Base-by-base conservation (phyloP, 83 land plant genomes). In the Picea abies region DNA sequence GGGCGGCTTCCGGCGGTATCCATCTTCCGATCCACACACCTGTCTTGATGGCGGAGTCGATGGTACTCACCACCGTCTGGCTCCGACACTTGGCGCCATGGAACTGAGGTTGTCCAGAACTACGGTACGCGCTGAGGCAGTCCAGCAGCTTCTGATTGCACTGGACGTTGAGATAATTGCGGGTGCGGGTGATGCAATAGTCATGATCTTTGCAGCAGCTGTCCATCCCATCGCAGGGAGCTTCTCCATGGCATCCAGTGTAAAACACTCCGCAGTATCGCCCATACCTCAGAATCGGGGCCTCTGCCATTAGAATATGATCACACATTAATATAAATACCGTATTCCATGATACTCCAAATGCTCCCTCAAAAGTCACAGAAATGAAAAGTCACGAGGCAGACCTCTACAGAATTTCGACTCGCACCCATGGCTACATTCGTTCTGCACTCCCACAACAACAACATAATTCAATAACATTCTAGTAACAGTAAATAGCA, bases 121-220 rank as follows among this genome's bases (percentile, higher is more conserved):
- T 2, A 2, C 37, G 52, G 52, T 72, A 72, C 2, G 23, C 76
- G 3, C 3, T 12, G 0, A 72, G 22, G 20, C 76, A 72, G 12
- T 72, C 76, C 5, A 72, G 12, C 11, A 72, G 22, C 20, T 35
- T 37, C 4, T 72, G 52, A 72, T 72, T 72, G 76, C 76, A 41
- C 7, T n/a, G 15, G 3, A 41, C 76, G 4, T 41, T n/a, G 2
- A 41, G 4, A 7, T 72, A 72, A 9, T 9, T 49, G 10, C 10
- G 2, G 8, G 52, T 8, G 52, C 52, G 52, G 7, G 52, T 9
- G 10, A 49, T 49, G 52, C 52, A 49, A 91, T 90, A 49, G 44
- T 94, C 97, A 61, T 94, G 97, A 64, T 58, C 67, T 76, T 85
- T 82, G 86, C 97, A 94, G 78, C 97, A 94, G 25, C 90, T 92